These are phyloP conservation scores for Kwoniella shandongensis DNA, from an alignment of 768 basidiomycete genomes.

Conservation along the genomic window DNA sequence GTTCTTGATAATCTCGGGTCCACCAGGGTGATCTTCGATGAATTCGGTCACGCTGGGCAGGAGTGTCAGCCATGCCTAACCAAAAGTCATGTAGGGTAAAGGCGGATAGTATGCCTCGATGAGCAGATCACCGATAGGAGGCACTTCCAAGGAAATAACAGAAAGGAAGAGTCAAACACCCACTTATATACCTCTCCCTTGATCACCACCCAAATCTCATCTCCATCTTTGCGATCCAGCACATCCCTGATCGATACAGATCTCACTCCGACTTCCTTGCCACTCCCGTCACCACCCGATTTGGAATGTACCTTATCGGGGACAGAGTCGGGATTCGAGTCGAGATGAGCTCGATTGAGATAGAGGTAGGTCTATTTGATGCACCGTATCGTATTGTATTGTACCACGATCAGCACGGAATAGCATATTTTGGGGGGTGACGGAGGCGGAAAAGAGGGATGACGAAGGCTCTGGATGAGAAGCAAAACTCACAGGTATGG, in stretches of 20 bases:
- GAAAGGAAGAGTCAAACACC: constrained; percentile 9
- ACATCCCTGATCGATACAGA: constrained; percentile 33
- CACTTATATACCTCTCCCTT: constrained; percentile 48
- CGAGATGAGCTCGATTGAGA: constrained; percentile 26
- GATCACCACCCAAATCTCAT: constrained; percentile 47
- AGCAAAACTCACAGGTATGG: constrained; percentile 17
- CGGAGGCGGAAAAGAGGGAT: too few relatives aligned
- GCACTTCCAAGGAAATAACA: background rate
- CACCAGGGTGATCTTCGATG: constrained; percentile 48
- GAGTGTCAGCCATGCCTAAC: background rate
- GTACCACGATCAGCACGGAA: too few relatives aligned
- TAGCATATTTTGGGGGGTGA: too few relatives aligned
- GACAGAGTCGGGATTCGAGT: constrained; percentile 19
- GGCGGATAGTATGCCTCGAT: background rate
- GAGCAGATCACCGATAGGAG: background rate
- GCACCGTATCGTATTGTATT: too few relatives aligned
- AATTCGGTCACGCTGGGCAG: constrained; percentile 42
- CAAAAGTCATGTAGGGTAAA: background rate
- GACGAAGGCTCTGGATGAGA: too few relatives aligned
- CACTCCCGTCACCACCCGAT: background rate
- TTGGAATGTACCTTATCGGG: constrained; percentile 23
- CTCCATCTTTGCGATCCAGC: constrained; percentile 28
- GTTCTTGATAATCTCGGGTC: constrained; percentile 40
- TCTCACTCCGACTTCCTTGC: background rate
- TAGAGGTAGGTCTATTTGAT: constrained; percentile 27